A percentile compares a stretch with the other conserved stretches of the same genome.
These are phyloP conservation scores for Claviceps monticola DNA, from an alignment of 2,329 filamentous ascomycete species.

Conservation along the genomic window DNA sequence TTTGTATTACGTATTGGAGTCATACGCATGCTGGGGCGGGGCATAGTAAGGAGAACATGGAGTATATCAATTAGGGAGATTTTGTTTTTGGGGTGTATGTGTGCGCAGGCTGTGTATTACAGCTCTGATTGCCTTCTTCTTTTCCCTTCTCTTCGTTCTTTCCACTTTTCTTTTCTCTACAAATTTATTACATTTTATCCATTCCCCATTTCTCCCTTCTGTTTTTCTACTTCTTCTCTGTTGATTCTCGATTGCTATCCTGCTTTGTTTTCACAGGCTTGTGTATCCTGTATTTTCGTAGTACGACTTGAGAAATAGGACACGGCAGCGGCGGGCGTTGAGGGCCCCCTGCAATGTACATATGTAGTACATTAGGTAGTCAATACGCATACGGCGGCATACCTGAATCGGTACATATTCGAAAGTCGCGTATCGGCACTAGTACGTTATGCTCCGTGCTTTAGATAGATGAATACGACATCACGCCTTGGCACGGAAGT, in stretches of 20 bases:
- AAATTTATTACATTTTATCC: too few species aligned
- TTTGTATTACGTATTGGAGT: slow-evolving; percentile 16
- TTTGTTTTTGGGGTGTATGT: too few species aligned
- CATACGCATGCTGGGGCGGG: slow-evolving; percentile 10
- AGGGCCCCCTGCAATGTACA: too few species aligned
- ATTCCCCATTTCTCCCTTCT: background rate
- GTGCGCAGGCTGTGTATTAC: background rate
- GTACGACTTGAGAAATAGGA: background rate
- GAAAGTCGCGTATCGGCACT: too few species aligned
- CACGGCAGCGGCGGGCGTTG: too few species aligned
- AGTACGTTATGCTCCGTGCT: too few species aligned
- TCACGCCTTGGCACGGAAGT: too few species aligned
- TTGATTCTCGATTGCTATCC: too few species aligned
- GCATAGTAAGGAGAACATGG: background rate
- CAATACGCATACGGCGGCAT: too few species aligned
- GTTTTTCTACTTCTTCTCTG: background rate
- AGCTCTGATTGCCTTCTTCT: background rate
- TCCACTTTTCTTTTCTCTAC: background rate
- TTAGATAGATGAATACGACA: too few species aligned
- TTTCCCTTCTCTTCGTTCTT: background rate
- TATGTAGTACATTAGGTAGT: too few species aligned
- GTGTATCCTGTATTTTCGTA: background rate
- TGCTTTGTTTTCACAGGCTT: background rate
- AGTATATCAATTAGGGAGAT: background rate
- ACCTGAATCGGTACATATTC: too few species aligned